Evolutionary conservation across 106 monocot genomes (phyloP).

Genomic region (Posidonia australis): DNA sequence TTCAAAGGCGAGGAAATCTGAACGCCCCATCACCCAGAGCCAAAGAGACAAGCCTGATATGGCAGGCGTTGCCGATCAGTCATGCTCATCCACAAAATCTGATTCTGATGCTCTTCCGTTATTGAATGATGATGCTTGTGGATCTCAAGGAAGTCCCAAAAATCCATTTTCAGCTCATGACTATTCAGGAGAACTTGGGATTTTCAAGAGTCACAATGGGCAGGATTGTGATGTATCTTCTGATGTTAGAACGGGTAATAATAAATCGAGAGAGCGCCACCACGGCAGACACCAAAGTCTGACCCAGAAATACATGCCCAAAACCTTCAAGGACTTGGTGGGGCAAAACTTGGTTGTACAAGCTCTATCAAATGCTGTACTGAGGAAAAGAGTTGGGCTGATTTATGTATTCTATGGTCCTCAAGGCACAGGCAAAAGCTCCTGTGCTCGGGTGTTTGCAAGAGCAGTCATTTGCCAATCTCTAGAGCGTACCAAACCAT

Average conservation of each 20-base stretch:
- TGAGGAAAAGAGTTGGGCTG: constrained; percentile 66
- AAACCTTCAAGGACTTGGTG: constrained; percentile 78
- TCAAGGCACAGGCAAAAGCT: constrained; percentile 92
- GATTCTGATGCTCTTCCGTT: constrained; percentile 75
- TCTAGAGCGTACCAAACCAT: constrained; percentile 48
- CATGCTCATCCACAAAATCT: constrained; percentile 43
- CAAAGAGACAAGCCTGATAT: constrained; percentile 30
- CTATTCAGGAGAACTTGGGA: constrained; percentile 55
- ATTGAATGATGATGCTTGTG: constrained; percentile 46
- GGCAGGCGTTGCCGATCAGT: constrained; percentile 20
- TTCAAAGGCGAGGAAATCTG: constrained; percentile 39
- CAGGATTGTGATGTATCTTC: constrained; percentile 43
- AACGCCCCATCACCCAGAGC: constrained; percentile 18
- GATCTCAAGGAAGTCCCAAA: constrained; percentile 32
- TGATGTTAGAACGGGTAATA: constrained; percentile 34
- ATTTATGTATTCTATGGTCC: constrained; percentile 90
- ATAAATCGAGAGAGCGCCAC: constrained; percentile 3
- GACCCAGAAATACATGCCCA: constrained; percentile 87
- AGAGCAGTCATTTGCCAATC: constrained; percentile 78
- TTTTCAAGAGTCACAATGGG: constrained; percentile 48
- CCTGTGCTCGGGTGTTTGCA: constrained; percentile 90
- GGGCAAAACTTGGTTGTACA: constrained; percentile 88
- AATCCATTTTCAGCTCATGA: constrained; percentile 19
- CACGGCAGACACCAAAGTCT: constrained; percentile 45
- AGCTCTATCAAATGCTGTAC: constrained; percentile 81